phyloP scores from a whole-genome alignment of 1,284 basidiomycete species.

The Trichosporon asahii region DNA sequence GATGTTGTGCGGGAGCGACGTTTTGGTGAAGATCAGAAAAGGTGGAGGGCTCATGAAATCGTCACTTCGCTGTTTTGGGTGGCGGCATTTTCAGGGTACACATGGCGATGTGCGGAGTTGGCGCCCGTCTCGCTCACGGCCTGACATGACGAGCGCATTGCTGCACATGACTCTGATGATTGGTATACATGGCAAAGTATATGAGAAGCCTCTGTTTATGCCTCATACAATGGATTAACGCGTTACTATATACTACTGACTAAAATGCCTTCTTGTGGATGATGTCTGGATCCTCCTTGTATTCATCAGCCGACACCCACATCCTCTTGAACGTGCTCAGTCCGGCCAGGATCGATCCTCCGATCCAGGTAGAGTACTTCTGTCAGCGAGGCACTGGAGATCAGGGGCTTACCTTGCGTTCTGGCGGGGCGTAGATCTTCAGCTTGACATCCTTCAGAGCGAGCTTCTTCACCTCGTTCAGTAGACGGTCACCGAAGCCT shows the following conservation, averaged over 20 bases:
- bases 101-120: not conserved
- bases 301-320: conserved; percentile 99
- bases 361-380: conserved; percentile 96
- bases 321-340: conserved; percentile 99
- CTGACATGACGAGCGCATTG: not conserved
- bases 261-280: conserved; percentile 64
- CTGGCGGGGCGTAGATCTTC: conserved; percentile 99
- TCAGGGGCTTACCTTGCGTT: conserved; percentile 65
- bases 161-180: not conserved
- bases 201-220: not conserved
- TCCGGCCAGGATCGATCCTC: conserved; percentile 91
- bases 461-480: conserved; percentile 93
- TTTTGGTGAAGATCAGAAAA: not conserved
- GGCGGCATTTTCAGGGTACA: not conserved
- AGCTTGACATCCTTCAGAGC: conserved; percentile 98
- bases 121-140: not conserved
- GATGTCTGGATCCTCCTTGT: conserved; percentile 97
- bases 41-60: conserved; percentile 1
- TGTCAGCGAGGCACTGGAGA: not conserved
- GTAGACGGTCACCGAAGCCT: conserved; percentile 94
- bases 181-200: conserved; percentile 15
- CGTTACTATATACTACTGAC: conserved; percentile 2
- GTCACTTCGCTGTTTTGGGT: conserved; percentile 1
- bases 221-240: conserved; percentile 8
- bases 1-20: not conserved